Percentiles rank a stretch among this genome's conserved stretches.
These are phyloP conservation scores for Speleostelium caveatum DNA, from an alignment of 78 protist genomes.

Conservation along the genomic window DNA sequence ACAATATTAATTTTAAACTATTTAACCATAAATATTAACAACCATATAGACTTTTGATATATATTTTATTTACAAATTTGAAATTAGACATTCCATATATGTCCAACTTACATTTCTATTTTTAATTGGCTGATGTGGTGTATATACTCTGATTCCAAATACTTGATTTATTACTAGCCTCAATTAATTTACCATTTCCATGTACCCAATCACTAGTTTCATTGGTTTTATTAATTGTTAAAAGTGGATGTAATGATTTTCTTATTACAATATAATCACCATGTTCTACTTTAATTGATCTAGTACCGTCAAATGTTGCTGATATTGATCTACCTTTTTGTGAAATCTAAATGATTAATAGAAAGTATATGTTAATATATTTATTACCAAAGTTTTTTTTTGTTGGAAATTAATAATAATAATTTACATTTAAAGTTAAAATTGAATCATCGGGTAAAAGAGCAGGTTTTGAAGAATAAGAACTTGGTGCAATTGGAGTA, in stretches of 20 bases:
- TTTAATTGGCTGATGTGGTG: constrained; percentile 52
- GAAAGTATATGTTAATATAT: neutral
- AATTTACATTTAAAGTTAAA: constrained; percentile 33
- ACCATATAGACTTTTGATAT: too few species aligned
- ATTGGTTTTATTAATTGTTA: constrained; percentile 51
- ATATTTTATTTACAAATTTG: too few species aligned
- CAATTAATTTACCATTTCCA: constrained; percentile 70
- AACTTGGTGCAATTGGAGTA: constrained; percentile 95
- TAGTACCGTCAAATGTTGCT: constrained; percentile 71
- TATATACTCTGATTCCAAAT: constrained; percentile 56
- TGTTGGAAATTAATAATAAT: neutral
- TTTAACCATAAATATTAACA: too few species aligned
- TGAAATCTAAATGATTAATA: constrained; percentile 29
- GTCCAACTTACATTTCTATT: too few species aligned
- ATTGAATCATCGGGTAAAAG: constrained; percentile 83
- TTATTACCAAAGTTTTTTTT: too few species aligned
- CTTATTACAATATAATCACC: constrained; percentile 45
- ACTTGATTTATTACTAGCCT: constrained; percentile 40
- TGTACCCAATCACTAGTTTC: constrained; percentile 77
- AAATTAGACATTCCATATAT: too few species aligned
- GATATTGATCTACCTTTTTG: constrained; percentile 66
- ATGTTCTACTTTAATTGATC: constrained; percentile 59
- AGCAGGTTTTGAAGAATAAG: constrained; percentile 92
- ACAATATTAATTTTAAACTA: too few species aligned
- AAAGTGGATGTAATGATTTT: constrained; percentile 51